Percentiles rank a stretch among this genome's conserved stretches.
These are phyloP conservation scores for Suillus sp. DNA, from an alignment of 768 basidiomycete genomes.

Conservation along the genomic window DNA sequence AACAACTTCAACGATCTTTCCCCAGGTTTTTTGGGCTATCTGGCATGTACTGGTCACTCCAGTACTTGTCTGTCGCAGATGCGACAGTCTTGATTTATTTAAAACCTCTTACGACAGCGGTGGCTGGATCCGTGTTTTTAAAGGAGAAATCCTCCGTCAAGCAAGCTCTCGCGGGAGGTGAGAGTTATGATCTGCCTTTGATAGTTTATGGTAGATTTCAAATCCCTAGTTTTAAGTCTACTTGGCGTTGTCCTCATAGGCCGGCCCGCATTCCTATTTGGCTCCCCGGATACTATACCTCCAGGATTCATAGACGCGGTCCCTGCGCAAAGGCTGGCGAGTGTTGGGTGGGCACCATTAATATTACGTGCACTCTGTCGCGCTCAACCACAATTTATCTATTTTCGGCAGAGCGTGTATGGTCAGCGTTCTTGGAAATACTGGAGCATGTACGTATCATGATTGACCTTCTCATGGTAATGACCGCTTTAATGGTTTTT, in stretches of 20 bases:
- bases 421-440: slow-evolving; percentile 63
- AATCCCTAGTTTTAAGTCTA: slow-evolving; percentile 58
- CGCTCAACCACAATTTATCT: slow-evolving; percentile 4
- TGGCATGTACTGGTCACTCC: slow-evolving; percentile 69
- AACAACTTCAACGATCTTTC: background rate
- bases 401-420: slow-evolving; percentile 40
- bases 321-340: slow-evolving; percentile 48
- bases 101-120: slow-evolving; percentile 62
- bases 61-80: slow-evolving; percentile 78
- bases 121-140: slow-evolving; percentile 64
- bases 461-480: background rate
- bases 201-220: background rate
- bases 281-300: slow-evolving; percentile 25
- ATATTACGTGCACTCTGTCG: background rate
- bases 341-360: slow-evolving; percentile 48
- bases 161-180: slow-evolving; percentile 59
- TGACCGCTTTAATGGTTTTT: background rate
- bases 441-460: slow-evolving; percentile 63
- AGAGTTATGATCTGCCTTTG: slow-evolving; percentile 9
- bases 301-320: slow-evolving; percentile 21
- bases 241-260: slow-evolving; percentile 82
- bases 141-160: slow-evolving; percentile 57
- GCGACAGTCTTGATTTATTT: slow-evolving; percentile 78
- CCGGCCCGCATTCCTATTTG: slow-evolving; percentile 75
- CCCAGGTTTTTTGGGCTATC: slow-evolving; percentile 73